Evolutionary conservation across 768 basidiomycete species (phyloP), one percentile per base, ranked within the genome.

Genomic region (Mycena epipterygia): DNA sequence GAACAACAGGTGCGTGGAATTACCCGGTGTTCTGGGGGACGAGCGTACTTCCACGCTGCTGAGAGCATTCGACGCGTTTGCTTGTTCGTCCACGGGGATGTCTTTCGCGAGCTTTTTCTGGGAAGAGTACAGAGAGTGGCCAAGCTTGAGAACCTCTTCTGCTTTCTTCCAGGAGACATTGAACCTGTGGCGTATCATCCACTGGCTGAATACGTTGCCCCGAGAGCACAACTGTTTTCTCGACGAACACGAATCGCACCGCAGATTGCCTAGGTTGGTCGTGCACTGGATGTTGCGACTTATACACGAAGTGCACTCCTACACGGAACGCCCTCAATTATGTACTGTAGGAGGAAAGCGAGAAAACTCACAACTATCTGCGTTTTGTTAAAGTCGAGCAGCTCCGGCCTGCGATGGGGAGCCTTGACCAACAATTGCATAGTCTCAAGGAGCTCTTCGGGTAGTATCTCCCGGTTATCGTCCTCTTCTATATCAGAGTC

Each of bases 401-500:
- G 11, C 12, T 41, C 29, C 55, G 14, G 46, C 33, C 11, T 5
- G 17, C 12, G 3, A 39, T 12, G 41, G 25, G 2, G 3, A n/a
- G 6, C 60, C 55, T n/a, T n/a, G n/a, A n/a, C n/a, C 46, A 69
- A 4, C 46, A 46, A 19, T 21, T 13, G 25, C 12, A 69, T 29
- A 37, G 63, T 19, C 2, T 3, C 27, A 49, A 11, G 19, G 14
- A 69, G 68, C 46, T 69, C 68, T 2, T 48, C 17, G 3, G 21
- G n/a, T 11, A 52, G n/a, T 5, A 63, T 25, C 21, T 63, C 60
- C 21, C 56, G 46, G 5, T 17, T 30, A 30, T 69, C 68, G n/a
- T 69, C 68, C 37, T 69, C 68, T 29, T 69, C 61, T 21, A 69
- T 30, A 23, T 69, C 68, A 12, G 68, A 69, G 5, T 58, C 68